Conservation (phyloP, 495 filamentous ascomycete genomes). For the Lasiosphaeria ovina region DNA sequence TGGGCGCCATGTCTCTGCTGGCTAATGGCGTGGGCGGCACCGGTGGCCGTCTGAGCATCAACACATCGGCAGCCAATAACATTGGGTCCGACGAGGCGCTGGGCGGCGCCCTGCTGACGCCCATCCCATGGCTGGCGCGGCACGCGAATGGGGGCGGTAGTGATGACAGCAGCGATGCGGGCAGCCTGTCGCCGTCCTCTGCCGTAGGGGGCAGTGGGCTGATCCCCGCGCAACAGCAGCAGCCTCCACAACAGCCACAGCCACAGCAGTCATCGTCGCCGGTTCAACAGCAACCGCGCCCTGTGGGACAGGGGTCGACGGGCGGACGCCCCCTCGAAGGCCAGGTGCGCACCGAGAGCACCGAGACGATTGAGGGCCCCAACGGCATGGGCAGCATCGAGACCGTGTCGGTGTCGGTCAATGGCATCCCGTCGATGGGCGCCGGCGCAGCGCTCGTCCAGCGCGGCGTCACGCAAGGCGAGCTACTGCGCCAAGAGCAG, state of each 20-base stretch:
- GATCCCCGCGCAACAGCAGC: constrained; percentile 8
- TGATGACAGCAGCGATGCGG: constrained; percentile 26
- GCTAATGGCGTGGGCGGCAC: constrained; percentile 65
- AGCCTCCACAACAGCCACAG: constrained; percentile 17
- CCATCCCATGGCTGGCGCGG: constrained; percentile 78
- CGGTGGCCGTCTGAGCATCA: constrained; percentile 35
- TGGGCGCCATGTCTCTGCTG: constrained; percentile 40
- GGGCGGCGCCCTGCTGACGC: constrained; percentile 87
- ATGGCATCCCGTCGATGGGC: constrained; percentile 54
- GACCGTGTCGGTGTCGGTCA: constrained; percentile 66
- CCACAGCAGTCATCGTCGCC: constrained; percentile 10
- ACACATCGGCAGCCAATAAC: constrained; percentile 26
- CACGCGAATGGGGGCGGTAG: constrained; percentile 27
- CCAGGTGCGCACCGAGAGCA: constrained; percentile 62
- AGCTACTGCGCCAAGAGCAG: constrained; percentile 76
- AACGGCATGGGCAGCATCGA: constrained; percentile 69
- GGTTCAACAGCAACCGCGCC: constrained; percentile 11
- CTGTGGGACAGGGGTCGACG: constrained; percentile 14
- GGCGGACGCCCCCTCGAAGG: constrained; percentile 40
- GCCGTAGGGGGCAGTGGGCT: constrained; percentile 3
- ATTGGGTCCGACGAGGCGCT: constrained; percentile 83
- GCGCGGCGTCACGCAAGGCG: constrained; percentile 69
- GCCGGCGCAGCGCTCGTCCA: constrained; percentile 27
- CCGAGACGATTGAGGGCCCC: constrained; percentile 68
- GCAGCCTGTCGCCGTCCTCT: constrained; percentile 27